phyloP scores from a whole-genome alignment of 371 early-diverging fungal species.

The Syncephalastrum contaminatum region DNA sequence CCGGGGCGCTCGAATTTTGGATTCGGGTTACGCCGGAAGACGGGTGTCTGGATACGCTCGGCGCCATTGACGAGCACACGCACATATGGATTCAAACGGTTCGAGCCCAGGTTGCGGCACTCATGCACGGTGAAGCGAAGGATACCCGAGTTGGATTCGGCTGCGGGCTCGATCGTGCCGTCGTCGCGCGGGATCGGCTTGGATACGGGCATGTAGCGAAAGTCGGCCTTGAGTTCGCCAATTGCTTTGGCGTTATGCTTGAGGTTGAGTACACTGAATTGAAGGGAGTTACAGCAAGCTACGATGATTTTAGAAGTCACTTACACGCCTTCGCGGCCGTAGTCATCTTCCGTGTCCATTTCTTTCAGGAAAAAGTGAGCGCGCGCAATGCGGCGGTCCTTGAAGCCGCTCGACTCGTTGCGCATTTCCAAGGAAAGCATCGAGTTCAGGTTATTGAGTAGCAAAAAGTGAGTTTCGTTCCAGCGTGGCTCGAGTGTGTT shows the following conservation, averaged over 20 bases:
- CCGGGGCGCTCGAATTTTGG: constrained; percentile 50
- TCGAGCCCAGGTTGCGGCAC: constrained; percentile 39
- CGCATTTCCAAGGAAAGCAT: constrained; percentile 47
- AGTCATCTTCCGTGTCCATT: constrained; percentile 48
- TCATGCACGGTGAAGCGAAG: constrained; percentile 52
- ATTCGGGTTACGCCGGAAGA: constrained; percentile 40
- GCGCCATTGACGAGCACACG: constrained; percentile 47
- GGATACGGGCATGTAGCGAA: constrained; percentile 63
- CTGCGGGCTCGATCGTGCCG: constrained; percentile 46
- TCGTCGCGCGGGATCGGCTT: constrained; percentile 46
- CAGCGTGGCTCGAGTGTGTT: constrained; percentile 62
- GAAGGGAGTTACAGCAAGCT: not conserved
- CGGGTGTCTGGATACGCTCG: constrained; percentile 38
- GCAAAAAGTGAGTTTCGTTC: constrained; percentile 59
- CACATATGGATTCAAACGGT: constrained; percentile 43
- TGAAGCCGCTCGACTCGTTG: constrained; percentile 23
- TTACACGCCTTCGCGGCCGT: constrained; percentile 44
- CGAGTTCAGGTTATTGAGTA: constrained; percentile 57
- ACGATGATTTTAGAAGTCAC: constrained; percentile 1
- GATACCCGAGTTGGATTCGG: constrained; percentile 62
- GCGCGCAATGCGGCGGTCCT: constrained; percentile 42
- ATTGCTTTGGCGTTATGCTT: constrained; percentile 52
- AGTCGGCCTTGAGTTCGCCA: constrained; percentile 54
- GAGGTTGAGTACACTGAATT: constrained; percentile 28
- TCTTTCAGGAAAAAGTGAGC: constrained; percentile 54